Evolutionary conservation across 768 basidiomycete genomes (phyloP).

Genomic region (Strobilomyces confusus): DNA sequence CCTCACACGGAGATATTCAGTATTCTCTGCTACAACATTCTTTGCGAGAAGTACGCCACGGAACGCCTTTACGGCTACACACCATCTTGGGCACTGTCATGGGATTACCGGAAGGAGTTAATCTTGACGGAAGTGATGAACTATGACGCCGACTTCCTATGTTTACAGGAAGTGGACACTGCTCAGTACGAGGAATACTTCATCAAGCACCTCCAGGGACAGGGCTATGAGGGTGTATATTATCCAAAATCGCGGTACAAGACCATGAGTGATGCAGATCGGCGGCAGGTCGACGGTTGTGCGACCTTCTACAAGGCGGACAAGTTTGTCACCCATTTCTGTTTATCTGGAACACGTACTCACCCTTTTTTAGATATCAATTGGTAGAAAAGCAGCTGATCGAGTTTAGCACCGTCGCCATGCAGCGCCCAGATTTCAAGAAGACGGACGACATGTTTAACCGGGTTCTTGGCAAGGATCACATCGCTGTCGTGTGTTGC

Average conservation of each 20-base stretch:
- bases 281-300: conserved; percentile 90
- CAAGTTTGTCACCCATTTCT: conserved; percentile 53
- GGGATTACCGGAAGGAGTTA: conserved; percentile 88
- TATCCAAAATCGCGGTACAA: conserved; percentile 91
- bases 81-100: conserved; percentile 92
- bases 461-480: conserved; percentile 90
- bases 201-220: conserved; percentile 59
- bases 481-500: conserved; percentile 83
- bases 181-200: conserved; percentile 93
- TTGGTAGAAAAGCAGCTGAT: conserved; percentile 91
- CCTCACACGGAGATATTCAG: conserved; percentile 72
- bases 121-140: conserved; percentile 82
- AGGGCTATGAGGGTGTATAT: conserved; percentile 88
- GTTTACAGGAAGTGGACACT: conserved; percentile 93
- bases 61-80: conserved; percentile 92
- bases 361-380: conserved; percentile 58
- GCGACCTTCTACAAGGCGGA: conserved; percentile 91
- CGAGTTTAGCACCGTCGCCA: conserved; percentile 90
- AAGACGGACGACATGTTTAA: conserved; percentile 99
- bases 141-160: conserved; percentile 84
- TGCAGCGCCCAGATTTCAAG: conserved; percentile 91
- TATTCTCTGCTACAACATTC: conserved; percentile 88
- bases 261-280: conserved; percentile 87
- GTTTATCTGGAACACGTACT: background rate
- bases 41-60: conserved; percentile 89